Percentiles rank a stretch among this genome's conserved stretches.
These are phyloP conservation scores for Smallanthus sonchifolius DNA, from an alignment of 129 eudicot species.

Conservation along the genomic window DNA sequence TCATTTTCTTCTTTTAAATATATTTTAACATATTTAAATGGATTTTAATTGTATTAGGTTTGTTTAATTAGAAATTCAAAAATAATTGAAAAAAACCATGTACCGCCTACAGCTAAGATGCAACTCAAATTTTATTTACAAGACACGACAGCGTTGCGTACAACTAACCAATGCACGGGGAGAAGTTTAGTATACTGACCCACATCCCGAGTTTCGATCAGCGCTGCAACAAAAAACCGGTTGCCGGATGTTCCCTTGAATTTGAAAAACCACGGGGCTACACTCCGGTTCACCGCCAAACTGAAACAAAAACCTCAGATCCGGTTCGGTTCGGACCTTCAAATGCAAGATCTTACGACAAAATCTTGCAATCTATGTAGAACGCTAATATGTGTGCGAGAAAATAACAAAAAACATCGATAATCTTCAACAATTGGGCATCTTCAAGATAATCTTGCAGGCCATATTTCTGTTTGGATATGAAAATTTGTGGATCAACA, in stretches of 20 bases:
- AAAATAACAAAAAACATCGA: too few species aligned
- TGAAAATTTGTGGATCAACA: too few species aligned
- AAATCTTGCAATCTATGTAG: too few species aligned
- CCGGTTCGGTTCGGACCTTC: conserved; percentile 54
- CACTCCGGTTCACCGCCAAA: conserved; percentile 81
- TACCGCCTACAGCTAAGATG: conserved; percentile 27
- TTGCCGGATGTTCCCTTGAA: conserved; percentile 85
- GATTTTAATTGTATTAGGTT: too few species aligned
- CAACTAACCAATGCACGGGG: conserved; percentile 7
- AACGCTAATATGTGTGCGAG: too few species aligned
- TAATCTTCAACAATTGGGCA: too few species aligned
- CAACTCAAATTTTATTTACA: conserved; percentile 17
- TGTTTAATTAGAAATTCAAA: background rate
- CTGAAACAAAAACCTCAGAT: conserved; percentile 69
- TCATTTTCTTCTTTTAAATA: background rate
- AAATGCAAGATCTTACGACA: conserved; percentile 57
- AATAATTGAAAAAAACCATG: conserved; percentile 5
- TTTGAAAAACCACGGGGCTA: conserved; percentile 77
- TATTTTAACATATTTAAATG: too few species aligned
- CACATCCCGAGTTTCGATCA: conserved; percentile 71
- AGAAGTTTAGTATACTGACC: conserved; percentile 40
- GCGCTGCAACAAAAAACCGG: conserved; percentile 96
- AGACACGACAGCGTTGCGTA: background rate
- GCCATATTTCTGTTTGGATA: too few species aligned
- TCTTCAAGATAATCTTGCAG: too few species aligned